Evolutionary conservation across 257 asterid genomes (phyloP).

Genomic region (Paulownia fortunei): DNA sequence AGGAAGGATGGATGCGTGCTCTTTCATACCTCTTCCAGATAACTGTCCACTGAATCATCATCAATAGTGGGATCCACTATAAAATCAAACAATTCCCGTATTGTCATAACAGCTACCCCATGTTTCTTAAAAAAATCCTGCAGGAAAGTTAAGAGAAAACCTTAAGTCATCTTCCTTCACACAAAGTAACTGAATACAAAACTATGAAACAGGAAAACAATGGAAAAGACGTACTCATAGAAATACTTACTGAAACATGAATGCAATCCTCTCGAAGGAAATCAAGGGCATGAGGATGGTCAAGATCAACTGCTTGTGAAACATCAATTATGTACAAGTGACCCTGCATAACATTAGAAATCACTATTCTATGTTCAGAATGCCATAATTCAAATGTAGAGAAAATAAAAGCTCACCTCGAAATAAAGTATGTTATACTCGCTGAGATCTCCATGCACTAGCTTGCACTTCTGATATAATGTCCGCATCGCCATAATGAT

Average conservation of each 20-base stretch:
- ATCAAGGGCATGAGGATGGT: conserved; percentile 94
- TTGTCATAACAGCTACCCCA: conserved; percentile 93
- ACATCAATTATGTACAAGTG: conserved; percentile 93
- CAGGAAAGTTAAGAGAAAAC: conserved; percentile 20
- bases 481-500: conserved; percentile 80
- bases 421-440: conserved; percentile 89
- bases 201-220: not conserved
- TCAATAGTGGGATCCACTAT: conserved; percentile 83
- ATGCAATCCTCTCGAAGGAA: conserved; percentile 88
- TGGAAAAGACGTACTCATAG: not conserved
- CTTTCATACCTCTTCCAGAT: conserved; percentile 78
- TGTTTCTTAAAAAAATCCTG: conserved; percentile 91
- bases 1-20: not conserved
- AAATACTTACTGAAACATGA: conserved; percentile 78
- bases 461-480: conserved; percentile 91
- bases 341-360: conserved; percentile 54
- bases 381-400: not conserved
- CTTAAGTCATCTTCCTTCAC: conserved; percentile 1
- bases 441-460: conserved; percentile 96
- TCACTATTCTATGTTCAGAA: not conserved
- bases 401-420: conserved; percentile 58
- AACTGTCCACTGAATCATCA: conserved; percentile 83
- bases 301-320: conserved; percentile 96
- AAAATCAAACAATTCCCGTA: conserved; percentile 86
- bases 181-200: not conserved